These are phyloP conservation scores for Volvox reticuliferus DNA, from an alignment of 139 green algal species.

Conservation along the genomic window DNA sequence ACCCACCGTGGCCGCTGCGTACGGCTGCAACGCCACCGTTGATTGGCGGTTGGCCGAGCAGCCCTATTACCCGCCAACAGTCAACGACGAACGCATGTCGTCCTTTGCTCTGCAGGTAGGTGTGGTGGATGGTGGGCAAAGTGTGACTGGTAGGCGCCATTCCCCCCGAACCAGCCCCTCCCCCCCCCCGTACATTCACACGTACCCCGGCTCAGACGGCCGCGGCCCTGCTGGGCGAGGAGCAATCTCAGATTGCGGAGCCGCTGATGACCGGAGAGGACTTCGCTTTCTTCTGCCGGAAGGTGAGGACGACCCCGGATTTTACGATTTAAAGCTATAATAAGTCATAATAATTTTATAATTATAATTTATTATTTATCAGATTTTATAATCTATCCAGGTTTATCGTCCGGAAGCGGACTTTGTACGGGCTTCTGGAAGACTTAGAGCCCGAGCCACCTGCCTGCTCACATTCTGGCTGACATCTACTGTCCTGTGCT, in stretches of 20 bases:
- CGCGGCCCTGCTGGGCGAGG: constrained; percentile 28
- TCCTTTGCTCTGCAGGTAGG: constrained; percentile 75
- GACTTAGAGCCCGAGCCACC: too few relatives aligned
- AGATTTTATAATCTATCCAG: too few relatives aligned
- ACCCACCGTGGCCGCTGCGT: constrained; percentile 55
- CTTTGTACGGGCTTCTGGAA: too few relatives aligned
- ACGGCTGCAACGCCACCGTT: constrained; percentile 79
- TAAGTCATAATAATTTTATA: too few relatives aligned
- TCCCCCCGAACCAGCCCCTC: too few relatives aligned
- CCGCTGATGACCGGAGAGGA: constrained; percentile 86
- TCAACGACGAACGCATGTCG: constrained; percentile 78
- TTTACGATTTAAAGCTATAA: too few relatives aligned
- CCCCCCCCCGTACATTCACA: too few relatives aligned
- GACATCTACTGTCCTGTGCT: too few relatives aligned
- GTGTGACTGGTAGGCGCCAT: too few relatives aligned
- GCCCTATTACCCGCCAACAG: constrained; percentile 78
- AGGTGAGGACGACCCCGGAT: neutral
- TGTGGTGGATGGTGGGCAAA: neutral
- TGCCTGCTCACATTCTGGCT: too few relatives aligned
- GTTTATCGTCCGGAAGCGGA: too few relatives aligned
- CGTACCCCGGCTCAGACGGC: neutral
- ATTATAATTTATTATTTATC: too few relatives aligned
- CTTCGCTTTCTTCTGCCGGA: constrained; percentile 85
- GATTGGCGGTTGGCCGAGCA: constrained; percentile 74
- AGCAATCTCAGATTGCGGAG: constrained; percentile 50